Conservation (phyloP, 2,329 filamentous ascomycete genomes). For the Aspergillus sp. region DNA sequence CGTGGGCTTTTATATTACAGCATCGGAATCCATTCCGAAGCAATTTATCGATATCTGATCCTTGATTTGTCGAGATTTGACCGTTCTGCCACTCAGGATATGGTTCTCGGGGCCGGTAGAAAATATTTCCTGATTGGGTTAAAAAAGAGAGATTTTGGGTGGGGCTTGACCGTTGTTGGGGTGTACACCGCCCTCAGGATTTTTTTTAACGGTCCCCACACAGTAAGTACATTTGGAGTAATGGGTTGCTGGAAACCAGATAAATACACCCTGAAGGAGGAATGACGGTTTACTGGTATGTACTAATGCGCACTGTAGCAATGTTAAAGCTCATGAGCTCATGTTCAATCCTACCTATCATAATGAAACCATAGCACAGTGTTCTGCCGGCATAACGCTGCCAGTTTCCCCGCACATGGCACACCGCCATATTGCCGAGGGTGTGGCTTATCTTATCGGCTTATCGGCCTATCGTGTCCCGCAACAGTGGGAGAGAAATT, state of each 20-base stretch:
- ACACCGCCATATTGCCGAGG: too few relatives aligned
- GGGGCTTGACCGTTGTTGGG: background rate
- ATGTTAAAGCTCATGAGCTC: too few relatives aligned
- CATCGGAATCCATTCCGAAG: background rate
- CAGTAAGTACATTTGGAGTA: background rate
- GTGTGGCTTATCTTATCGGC: background rate
- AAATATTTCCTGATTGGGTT: background rate
- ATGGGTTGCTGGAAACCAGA: background rate
- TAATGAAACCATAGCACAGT: too few relatives aligned
- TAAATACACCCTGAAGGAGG: too few relatives aligned
- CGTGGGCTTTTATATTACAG: background rate
- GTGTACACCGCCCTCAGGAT: background rate
- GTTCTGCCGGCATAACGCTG: too few relatives aligned
- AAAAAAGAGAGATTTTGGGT: background rate
- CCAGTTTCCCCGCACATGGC: too few relatives aligned
- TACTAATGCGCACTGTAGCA: too few relatives aligned
- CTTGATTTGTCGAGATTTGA: too few relatives aligned
- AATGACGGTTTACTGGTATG: too few relatives aligned
- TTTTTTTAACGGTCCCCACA: background rate
- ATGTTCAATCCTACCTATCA: too few relatives aligned
- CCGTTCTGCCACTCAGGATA: background rate
- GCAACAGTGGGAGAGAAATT: background rate
- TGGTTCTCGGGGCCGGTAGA: background rate
- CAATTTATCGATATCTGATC: accelerated
- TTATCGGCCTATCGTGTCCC: background rate